These are phyloP conservation scores for Lipomyces lipofer DNA, from an alignment of 805 yeast species.

Conservation along the genomic window DNA sequence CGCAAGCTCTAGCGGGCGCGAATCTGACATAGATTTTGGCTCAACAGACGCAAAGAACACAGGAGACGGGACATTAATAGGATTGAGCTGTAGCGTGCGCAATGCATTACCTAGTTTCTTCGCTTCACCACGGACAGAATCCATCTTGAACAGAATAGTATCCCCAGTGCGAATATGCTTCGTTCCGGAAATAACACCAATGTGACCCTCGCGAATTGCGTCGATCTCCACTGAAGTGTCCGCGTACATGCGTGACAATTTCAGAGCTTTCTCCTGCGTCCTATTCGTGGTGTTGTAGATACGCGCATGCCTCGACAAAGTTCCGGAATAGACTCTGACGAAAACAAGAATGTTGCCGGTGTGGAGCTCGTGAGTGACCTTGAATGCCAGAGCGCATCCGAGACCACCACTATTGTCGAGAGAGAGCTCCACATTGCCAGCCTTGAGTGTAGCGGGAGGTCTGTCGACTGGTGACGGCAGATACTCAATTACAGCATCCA, in stretches of 20 bases:
- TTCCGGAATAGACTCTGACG: constrained; percentile 86
- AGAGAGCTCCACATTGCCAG: neutral
- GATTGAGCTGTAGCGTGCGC: constrained; percentile 48
- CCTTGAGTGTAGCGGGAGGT: constrained; percentile 38
- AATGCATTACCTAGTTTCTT: neutral
- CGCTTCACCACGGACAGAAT: constrained; percentile 37
- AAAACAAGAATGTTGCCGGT: constrained; percentile 80
- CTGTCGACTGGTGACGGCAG: constrained; percentile 81
- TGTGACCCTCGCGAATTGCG: constrained; percentile 69
- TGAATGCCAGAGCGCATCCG: constrained; percentile 78
- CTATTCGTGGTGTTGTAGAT: constrained; percentile 72
- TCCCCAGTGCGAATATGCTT: constrained; percentile 84
- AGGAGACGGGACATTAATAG: constrained; percentile 87
- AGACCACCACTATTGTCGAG: neutral
- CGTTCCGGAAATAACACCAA: constrained; percentile 83
- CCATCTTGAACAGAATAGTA: constrained; percentile 60
- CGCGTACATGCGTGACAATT: constrained; percentile 82
- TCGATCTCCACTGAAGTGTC: constrained; percentile 74
- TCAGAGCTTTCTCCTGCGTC: constrained; percentile 62
- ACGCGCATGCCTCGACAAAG: constrained; percentile 58
- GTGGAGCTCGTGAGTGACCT: constrained; percentile 77
- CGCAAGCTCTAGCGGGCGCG: constrained; percentile 68
- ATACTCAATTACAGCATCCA: constrained; percentile 77
- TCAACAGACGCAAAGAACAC: constrained; percentile 84
- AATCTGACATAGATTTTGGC: constrained; percentile 81